phyloP scores from a whole-genome alignment of 768 basidiomycete genomes.

The Trichaptum fuscoviolaceum region DNA sequence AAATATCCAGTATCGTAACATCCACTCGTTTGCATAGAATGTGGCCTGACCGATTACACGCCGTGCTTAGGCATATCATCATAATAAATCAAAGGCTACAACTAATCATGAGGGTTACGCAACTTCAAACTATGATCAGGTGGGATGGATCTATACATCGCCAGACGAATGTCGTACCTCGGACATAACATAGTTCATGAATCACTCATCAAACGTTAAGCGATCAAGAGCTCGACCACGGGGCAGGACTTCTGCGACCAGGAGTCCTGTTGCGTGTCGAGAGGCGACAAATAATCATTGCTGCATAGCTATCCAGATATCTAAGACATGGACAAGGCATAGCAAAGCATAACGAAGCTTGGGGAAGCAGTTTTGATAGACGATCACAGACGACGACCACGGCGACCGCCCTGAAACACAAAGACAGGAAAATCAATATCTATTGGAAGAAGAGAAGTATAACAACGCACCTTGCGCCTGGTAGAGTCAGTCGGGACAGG shows the following conservation, averaged over 20 bases:
- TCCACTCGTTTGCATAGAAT: too few relatives aligned
- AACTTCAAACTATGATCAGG: too few relatives aligned
- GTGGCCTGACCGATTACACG: too few relatives aligned
- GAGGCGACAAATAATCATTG: conserved; percentile 67
- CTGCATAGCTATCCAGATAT: conserved; percentile 28
- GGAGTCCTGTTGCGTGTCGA: conserved; percentile 78
- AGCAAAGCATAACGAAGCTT: conserved; percentile 15
- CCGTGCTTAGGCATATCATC: too few relatives aligned
- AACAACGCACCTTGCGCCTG: conserved; percentile 76
- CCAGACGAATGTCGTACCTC: too few relatives aligned
- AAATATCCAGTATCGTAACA: too few relatives aligned
- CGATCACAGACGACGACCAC: conserved; percentile 88
- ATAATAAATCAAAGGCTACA: too few relatives aligned
- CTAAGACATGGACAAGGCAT: conserved; percentile 24
- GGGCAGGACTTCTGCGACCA: conserved; percentile 49
- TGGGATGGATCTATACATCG: too few relatives aligned
- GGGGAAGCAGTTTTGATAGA: neutral
- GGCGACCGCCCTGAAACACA: conserved; percentile 82
- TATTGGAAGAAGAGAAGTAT: neutral
- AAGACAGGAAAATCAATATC: conserved; percentile 9
- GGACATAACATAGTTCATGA: too few relatives aligned
- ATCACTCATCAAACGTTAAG: too few relatives aligned
- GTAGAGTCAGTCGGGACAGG: conserved; percentile 97
- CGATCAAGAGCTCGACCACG: conserved; percentile 52
- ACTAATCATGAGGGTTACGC: too few relatives aligned